Base-by-base conservation (phyloP, 2,329 filamentous ascomycete genomes). In the Verticillium dahliae region DNA sequence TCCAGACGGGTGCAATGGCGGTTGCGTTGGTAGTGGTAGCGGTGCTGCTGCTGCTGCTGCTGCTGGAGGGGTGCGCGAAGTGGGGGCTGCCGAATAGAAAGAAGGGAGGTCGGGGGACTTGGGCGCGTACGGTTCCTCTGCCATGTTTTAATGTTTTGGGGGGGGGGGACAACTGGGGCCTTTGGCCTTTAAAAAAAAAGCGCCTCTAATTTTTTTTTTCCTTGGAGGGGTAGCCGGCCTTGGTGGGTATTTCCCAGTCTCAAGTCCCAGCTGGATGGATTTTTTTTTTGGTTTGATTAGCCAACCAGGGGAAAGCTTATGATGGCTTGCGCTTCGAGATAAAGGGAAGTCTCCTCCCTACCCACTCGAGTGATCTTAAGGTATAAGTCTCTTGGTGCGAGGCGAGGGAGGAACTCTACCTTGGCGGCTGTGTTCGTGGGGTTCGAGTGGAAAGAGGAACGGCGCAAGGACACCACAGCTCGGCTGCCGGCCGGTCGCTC, bases 81-180 rank as follows among this genome's bases (percentile, higher is more conserved):
- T 65, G 58, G 67, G 69, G 60, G 68, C 63, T 56, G 74, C 70
- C 63, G 80, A 75, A 68, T 79, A 82, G 72, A 85, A 80, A 62
- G 80, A 83, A 63, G 82, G 85, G 66, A 85, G 78, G 75, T 85
- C 82, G 70, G 83, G 83, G 68, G 82, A 85, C 72, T 80, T 83
- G 67, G 83, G 83, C 67, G 80, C 82, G 75, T 85, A 85, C 63
- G 73, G 76, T 69, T 81, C 79, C 70, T 78, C 76, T 67, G 76
- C 78, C 76, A 84, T 83, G 75, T 75, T 77, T 71, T 68, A 59
- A 56, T 38, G 37, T 58, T 60, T 54, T 59, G n/a, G 45, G 45
- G 45, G 41, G n/a, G 45, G n/a, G 45, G 45, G 18, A 13, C 45
- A 52, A 52, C 45, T 52, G 45, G 45, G 45, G 45, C 45, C 45